Evolutionary conservation across 495 filamentous ascomycete species (phyloP).

Genomic region (Aspergillus nidulans): DNA sequence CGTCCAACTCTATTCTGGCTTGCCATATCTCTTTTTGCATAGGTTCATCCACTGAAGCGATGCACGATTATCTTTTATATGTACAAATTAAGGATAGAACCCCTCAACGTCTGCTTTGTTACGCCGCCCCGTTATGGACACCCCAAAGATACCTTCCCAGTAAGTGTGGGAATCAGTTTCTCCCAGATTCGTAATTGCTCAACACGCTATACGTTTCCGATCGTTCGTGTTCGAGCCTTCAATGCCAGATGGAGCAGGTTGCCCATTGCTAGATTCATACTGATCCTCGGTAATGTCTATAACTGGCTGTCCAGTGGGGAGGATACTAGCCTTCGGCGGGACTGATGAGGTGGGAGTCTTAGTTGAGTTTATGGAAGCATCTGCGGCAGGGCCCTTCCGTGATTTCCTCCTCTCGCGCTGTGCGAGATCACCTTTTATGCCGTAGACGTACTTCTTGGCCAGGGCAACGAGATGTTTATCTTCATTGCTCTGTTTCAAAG

Average conservation of each 20-base stretch:
- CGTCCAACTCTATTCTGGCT: too few species aligned
- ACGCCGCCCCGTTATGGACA: background rate
- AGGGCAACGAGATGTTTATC: conserved; percentile 41
- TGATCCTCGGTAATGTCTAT: background rate
- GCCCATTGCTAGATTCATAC: background rate
- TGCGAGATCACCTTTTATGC: conserved; percentile 49
- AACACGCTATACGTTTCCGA: background rate
- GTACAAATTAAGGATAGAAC: background rate
- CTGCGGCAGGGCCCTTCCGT: conserved; percentile 8
- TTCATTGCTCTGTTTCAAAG: conserved; percentile 55
- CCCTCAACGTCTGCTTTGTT: background rate
- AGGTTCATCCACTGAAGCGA: too few species aligned
- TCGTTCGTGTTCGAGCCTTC: background rate
- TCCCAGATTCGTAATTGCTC: background rate
- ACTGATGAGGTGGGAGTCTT: background rate
- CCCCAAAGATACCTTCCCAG: background rate
- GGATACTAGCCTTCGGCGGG: background rate
- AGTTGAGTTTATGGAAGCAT: background rate
- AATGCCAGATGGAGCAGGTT: background rate
- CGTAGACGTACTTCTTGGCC: conserved; percentile 53
- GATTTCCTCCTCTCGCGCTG: conserved; percentile 33
- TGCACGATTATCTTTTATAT: background rate
- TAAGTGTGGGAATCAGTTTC: background rate
- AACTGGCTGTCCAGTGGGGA: background rate
- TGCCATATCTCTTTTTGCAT: background rate